Evolutionary conservation across 2,329 filamentous ascomycete species (phyloP).

Genomic region (Colletotrichum paranaense): DNA sequence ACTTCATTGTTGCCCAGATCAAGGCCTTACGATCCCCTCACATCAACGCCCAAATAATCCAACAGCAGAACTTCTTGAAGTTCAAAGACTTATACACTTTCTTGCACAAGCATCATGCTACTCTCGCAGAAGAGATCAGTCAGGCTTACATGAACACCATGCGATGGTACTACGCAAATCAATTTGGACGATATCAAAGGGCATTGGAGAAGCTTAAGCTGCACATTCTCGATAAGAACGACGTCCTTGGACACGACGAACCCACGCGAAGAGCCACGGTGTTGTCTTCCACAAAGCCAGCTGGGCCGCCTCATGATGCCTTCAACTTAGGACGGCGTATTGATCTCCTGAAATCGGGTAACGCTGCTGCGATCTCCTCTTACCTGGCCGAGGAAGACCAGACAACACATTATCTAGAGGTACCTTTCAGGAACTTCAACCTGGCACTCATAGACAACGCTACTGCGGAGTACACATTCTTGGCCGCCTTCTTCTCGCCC

Average conservation of each 20-base stretch:
- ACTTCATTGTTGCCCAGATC: conserved; percentile 94
- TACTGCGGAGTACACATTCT: conserved; percentile 93
- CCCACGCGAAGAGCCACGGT: conserved; percentile 72
- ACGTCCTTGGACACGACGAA: conserved; percentile 85
- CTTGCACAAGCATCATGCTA: conserved; percentile 81
- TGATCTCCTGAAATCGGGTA: conserved; percentile 81
- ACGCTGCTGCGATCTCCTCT: conserved; percentile 82
- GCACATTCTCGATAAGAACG: conserved; percentile 83
- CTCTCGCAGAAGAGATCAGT: conserved; percentile 89
- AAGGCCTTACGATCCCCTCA: conserved; percentile 93
- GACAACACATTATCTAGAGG: conserved; percentile 85
- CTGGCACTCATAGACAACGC: conserved; percentile 93
- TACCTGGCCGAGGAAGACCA: conserved; percentile 94
- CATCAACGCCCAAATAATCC: conserved; percentile 96
- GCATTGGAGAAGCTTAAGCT: conserved; percentile 87
- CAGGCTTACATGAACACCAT: conserved; percentile 98
- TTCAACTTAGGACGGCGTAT: conserved; percentile 90
- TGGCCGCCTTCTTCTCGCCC: conserved; percentile 89
- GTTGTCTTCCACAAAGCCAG: conserved; percentile 61
- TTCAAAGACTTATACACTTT: conserved; percentile 92
- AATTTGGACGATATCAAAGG: conserved; percentile 89
- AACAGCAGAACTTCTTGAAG: conserved; percentile 89
- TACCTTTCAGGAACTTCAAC: conserved; percentile 94
- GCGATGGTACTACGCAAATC: conserved; percentile 96
- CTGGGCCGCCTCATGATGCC: conserved; percentile 79